phyloP scores from a whole-genome alignment of 2,329 filamentous ascomycete species.

The Diaporthe citri region DNA sequence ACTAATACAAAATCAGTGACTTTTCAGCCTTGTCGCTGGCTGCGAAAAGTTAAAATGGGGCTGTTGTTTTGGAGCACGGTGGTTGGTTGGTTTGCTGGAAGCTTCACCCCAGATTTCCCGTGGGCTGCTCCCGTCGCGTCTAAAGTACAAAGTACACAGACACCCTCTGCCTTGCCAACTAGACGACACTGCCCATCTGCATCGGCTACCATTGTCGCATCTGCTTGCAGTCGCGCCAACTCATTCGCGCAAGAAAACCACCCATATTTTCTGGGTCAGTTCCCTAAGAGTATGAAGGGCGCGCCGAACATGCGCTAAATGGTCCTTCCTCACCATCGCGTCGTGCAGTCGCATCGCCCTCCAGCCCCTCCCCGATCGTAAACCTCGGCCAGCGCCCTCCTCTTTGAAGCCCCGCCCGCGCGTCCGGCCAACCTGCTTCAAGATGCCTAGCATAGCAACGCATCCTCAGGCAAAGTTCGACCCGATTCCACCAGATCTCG shows the following conservation, averaged over 20 bases:
- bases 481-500: constrained; percentile 87
- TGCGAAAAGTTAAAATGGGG: constrained; percentile 17
- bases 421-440: constrained; percentile 44
- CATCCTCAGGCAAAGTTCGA: constrained; percentile 92
- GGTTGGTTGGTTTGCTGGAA: not conserved
- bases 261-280: not conserved
- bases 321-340: constrained; percentile 12
- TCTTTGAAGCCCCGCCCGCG: not conserved
- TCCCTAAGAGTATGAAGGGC: not conserved
- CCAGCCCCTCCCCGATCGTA: not conserved
- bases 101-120: constrained; percentile 2
- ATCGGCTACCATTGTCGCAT: not conserved
- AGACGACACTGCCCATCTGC: not conserved
- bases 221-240: not conserved
- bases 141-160: not conserved
- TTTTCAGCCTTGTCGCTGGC: constrained; percentile 4
- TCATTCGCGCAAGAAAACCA: not conserved
- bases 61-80: not conserved
- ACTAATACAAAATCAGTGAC: constrained; percentile 6
- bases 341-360: constrained; percentile 18
- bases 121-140: not conserved
- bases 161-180: too few species aligned
- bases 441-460: constrained; percentile 76
- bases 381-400: not conserved
- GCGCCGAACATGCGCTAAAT: constrained; percentile 31